Evolutionary conservation across 768 basidiomycete species (phyloP), one percentile per base, ranked within the genome.

Genomic region (Suillus cothurnatus): DNA sequence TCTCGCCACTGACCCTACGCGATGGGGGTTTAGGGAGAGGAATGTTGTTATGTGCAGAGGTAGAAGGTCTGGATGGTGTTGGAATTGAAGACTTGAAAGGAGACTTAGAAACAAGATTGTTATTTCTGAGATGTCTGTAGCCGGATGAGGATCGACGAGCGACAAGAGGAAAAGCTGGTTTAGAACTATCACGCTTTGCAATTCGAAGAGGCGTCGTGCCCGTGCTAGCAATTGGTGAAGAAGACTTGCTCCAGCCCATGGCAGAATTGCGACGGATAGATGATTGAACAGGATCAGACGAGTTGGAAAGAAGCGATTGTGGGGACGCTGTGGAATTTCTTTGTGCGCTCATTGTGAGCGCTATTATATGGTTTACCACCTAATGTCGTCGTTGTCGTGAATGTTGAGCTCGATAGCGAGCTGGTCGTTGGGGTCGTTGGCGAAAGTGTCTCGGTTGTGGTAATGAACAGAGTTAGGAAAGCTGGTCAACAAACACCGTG

Each of bases 81-180:
- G 86, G 82, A 31, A 86, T 81, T 66, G 87, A 86, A 3, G 85
- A 86, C 71, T 90, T 91, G 81, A 95, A 95, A 12, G 93, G 93
- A 14, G 93, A 95, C 69, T 93, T 93, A 34, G 90, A 88, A 21
- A 95, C 93, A 63, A 94, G 88, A 72, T 90, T 88, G 74, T 88
- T 92, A 70, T 81, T 88, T 71, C 84, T 85, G 68, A 94, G 84
- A 76, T 92, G 92, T 68, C 85, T 89, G 78, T 89, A 94, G 76
- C 91, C 93, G 49, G 87, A 89, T 9, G 91, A 93, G 19, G 86
- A 83, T 50, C 93, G 85, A 38, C 93, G 86, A 57, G 88, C 87
- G 53, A 93, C 77, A n/a, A 78, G 75, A 53, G 86, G 80, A 55
- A 79, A 82, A 26, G 80, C 79, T 6, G 79, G 72, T 53, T 67